A percentile compares a stretch with the other conserved stretches of the same genome.
These are phyloP conservation scores for Rheum nobile DNA, from an alignment of 148 eudicot species.

Conservation along the genomic window DNA sequence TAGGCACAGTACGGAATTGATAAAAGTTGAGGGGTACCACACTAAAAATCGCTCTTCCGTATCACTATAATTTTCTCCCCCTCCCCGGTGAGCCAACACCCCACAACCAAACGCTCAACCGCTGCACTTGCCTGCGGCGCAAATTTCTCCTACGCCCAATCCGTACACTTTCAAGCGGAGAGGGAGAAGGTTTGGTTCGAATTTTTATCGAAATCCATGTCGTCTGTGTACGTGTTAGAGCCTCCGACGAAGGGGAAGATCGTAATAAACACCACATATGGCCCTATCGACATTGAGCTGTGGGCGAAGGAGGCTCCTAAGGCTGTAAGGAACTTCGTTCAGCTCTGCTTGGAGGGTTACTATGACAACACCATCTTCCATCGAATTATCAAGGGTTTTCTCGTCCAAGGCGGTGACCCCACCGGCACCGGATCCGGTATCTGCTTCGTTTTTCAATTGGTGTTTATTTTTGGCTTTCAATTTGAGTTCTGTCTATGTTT, in stretches of 20 bases:
- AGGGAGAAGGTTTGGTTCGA: neutral
- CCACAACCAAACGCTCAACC: no score
- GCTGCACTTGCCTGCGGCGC: neutral
- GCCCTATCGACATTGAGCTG: constrained; percentile 79
- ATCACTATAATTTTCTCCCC: no score
- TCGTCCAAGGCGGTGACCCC: constrained; percentile 87
- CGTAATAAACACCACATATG: constrained; percentile 60
- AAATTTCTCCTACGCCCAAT: neutral
- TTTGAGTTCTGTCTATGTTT: neutral
- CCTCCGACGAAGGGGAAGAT: constrained; percentile 96
- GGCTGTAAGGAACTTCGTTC: constrained; percentile 76
- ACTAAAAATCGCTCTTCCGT: no score
- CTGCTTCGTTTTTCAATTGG: neutral
- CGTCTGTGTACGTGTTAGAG: constrained; percentile 76
- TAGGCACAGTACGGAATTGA: no score
- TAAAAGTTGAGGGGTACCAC: no score
- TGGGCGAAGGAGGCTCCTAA: constrained; percentile 99
- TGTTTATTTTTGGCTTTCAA: neutral
- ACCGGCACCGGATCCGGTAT: constrained; percentile 69
- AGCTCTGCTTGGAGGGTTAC: constrained; percentile 83
- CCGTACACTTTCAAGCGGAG: neutral
- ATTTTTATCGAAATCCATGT: constrained; percentile 30
- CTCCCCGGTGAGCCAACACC: no score
- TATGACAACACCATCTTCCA: constrained; percentile 72
- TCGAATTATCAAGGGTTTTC: constrained; percentile 79